Base-by-base conservation (phyloP, 2,329 filamentous ascomycete genomes). In the Verticillium klebahnii region DNA sequence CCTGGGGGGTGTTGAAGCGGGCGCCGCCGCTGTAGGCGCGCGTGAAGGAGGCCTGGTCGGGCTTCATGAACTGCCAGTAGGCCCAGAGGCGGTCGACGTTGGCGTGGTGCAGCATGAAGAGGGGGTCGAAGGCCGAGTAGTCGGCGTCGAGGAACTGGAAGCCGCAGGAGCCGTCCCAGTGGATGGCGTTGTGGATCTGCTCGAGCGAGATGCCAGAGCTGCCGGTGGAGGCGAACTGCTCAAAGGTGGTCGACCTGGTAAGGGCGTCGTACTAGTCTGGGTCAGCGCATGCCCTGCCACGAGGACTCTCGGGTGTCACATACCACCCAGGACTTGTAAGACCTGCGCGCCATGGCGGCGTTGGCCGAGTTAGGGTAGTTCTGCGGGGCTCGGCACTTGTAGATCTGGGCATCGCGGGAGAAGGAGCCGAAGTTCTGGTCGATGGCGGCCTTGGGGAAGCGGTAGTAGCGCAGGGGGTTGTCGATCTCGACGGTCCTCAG, bases 1-100 rank as follows among this genome's bases (percentile, higher is more conserved):
- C 77, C 3, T 63, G 59, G 1, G 75, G 71, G 8, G 78, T 80
- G 55, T 72, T 78, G 67, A 74, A 86, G 25, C 75, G 73, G 40
- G 72, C 69, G 32, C 72, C 70, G 6, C 74, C 68, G 34, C 58
- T 32, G 66, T 79, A 79, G 6, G 74, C 70, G 57, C 64, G 65
- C 36, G 61, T 67, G 67, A 80, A 77, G 36, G 76, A 69, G 60
- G 68, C 65, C 62, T 73, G 65, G 54, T 68, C 63, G 25, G 76
- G 77, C 62, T 80, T 69, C 39, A 83, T 76, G 34, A 74, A 75
- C 67, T 82, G 75, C 77, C 77, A 84, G 67, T 82, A 78, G n/a
- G 85, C 80, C 74, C 87, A 88, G 50, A 90, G 77, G 50, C 87
- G 82, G 68, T 90, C 86, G 60, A 90, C 80, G 67, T 90, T 86